phyloP scores from a whole-genome alignment of 2,329 filamentous ascomycete species.

The Biscogniauxia sp. region DNA sequence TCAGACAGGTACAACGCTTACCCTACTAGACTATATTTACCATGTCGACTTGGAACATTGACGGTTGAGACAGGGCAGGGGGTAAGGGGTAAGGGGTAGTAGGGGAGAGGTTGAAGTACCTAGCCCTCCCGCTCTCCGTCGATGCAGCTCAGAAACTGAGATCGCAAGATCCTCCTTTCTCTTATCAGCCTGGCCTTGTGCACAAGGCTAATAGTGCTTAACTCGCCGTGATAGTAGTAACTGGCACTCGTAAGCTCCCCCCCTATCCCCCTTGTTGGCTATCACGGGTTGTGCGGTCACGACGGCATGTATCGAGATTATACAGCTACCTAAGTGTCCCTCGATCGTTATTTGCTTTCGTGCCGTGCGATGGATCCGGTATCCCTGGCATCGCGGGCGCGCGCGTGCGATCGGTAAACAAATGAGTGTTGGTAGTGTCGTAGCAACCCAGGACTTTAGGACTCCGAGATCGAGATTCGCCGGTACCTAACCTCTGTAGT shows the following conservation, averaged over 20 bases:
- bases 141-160: background rate
- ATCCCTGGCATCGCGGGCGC: background rate
- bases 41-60: no score
- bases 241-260: background rate
- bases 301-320: background rate
- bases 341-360: background rate
- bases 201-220: background rate
- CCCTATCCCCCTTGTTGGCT: background rate
- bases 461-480: background rate
- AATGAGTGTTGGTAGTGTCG: background rate
- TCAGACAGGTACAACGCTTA: no score
- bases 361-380: background rate
- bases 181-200: background rate
- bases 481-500: background rate
- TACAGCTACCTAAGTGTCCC: background rate
- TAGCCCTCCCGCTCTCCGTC: background rate
- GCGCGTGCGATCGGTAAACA: background rate
- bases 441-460: background rate
- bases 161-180: background rate
- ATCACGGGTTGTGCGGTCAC: background rate
- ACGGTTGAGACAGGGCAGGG: background rate
- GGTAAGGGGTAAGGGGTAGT: background rate
- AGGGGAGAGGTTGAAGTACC: background rate
- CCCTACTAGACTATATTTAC: no score
- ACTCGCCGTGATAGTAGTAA: background rate